A percentile compares a stretch with the other conserved stretches of the same genome.
Evolutionary conservation across 2,329 filamentous ascomycete genomes (phyloP).

Genomic region (Gaeumannomyces sp.): DNA sequence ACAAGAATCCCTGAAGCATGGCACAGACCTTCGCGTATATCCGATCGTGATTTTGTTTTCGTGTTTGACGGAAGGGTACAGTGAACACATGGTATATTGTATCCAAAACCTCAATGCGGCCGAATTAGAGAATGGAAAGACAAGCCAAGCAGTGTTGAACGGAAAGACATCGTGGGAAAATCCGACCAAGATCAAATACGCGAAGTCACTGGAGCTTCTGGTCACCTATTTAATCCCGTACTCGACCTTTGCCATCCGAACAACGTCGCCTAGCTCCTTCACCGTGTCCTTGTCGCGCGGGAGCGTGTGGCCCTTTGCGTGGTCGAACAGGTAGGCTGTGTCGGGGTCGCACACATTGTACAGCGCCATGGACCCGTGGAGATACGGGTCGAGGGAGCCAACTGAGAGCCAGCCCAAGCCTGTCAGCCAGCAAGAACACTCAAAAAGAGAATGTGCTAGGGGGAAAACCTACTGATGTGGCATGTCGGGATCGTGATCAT

Average conservation of each 20-base stretch:
- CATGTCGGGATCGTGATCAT: conserved; percentile 46
- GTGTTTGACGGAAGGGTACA: not conserved
- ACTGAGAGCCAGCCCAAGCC: conserved; percentile 41
- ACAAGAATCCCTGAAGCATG: too few relatives aligned
- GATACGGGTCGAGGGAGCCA: conserved; percentile 52
- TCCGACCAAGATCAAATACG: not conserved
- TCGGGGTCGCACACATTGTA: conserved; percentile 57
- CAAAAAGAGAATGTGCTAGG: not conserved
- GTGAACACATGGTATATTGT: not conserved
- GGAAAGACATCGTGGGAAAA: not conserved
- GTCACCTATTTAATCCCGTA: conserved; percentile 13
- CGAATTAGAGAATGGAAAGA: not conserved
- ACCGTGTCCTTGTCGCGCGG: conserved; percentile 46
- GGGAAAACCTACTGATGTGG: conserved; percentile 37
- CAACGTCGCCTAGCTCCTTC: conserved; percentile 39
- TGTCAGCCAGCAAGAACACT: not conserved
- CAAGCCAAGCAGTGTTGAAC: not conserved
- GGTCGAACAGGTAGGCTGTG: conserved; percentile 53
- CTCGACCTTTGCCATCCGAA: conserved; percentile 26
- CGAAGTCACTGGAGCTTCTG: not conserved
- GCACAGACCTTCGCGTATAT: too few relatives aligned
- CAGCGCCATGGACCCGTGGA: conserved; percentile 53
- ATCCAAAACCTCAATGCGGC: not conserved
- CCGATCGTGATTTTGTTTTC: too few relatives aligned
- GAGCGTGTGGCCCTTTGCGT: conserved; percentile 58